Base-by-base conservation (phyloP, 2,329 filamentous ascomycete genomes). In the Pseudogymnoascus sp. region DNA sequence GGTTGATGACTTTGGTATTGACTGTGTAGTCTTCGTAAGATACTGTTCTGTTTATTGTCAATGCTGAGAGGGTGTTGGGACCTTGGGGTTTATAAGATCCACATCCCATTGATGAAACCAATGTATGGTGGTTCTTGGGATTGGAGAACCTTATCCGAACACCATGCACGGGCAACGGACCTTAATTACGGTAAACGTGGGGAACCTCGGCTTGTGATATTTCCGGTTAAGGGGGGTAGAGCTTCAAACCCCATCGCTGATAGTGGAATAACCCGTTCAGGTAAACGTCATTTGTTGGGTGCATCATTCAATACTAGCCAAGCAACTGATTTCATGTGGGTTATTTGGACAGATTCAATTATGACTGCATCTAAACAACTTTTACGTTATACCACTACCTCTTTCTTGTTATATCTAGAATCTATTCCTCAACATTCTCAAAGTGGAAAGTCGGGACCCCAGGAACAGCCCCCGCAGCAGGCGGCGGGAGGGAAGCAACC, bases 381-480 rank as follows among this genome's bases (percentile, higher is more conserved):
- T 55, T 55, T 55, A 55, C 49, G 26, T 55, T 55, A 55, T 55
- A 26, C 43, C 21, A 49, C 29, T 21, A 35, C 14, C 29, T 55
- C 49, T 31, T 33, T 12, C 12, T 8, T 39, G 14, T 8, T 55
- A 33, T 55, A 41, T 63, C 35, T 35, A 41, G 41, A 49, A 45
- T 61, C 39, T 31, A 64, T n/a, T 38, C 64, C 69, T 81, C 80
- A 61, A 94, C 81, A 74, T 96, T 96, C 77, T 91, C 88, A 77
- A 97, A 96, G 69, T 84, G 80, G 76, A 95, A 96, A 43, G 84
- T 89, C 60, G 92, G 92, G 67, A 83, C 80, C 1, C 92, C 92
- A 12, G 93, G 93, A 63, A 94, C 85, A 5, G 93, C 91, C 68
- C 81, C 81, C 70, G 90, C 89, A 11, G 90, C 91, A 61, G 78